Evolutionary conservation across 1,284 basidiomycete species (phyloP).

Genomic region (Trichosporon ovoides): DNA sequence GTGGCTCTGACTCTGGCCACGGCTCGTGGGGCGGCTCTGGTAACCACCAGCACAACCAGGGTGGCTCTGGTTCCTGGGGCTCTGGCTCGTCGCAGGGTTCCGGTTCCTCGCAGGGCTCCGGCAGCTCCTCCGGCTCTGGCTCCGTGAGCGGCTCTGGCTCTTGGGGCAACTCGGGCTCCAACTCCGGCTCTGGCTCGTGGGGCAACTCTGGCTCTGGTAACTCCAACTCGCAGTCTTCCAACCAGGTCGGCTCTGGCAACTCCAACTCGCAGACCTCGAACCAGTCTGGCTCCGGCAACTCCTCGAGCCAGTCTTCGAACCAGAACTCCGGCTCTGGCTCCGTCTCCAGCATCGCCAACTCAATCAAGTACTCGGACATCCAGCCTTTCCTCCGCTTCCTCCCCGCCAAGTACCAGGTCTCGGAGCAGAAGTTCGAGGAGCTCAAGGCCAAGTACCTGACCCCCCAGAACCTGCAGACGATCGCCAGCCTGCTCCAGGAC

Average conservation of each 20-base stretch:
- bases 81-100: too few species aligned
- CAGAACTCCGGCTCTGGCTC: neutral
- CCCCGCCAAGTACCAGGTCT: constrained; percentile 3
- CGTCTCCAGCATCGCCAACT: neutral
- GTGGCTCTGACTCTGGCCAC: too few species aligned
- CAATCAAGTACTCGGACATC: neutral
- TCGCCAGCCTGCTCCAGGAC: neutral
- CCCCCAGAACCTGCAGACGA: neutral
- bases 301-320: neutral
- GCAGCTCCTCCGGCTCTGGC: neutral
- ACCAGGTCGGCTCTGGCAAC: too few species aligned
- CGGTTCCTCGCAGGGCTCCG: too few species aligned
- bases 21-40: too few species aligned
- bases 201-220: too few species aligned
- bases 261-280: neutral
- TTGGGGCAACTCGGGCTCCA: neutral
- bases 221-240: too few species aligned
- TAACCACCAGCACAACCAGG: too few species aligned
- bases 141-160: neutral
- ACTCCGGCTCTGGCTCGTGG: neutral
- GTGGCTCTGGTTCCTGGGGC: too few species aligned
- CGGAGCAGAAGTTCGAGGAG: constrained; percentile 1
- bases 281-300: too few species aligned
- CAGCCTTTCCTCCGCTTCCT: neutral
- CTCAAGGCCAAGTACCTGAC: constrained; percentile 2